A percentile compares a stretch with the other conserved stretches of the same genome.
Evolutionary conservation across 1,284 basidiomycete species (phyloP).

Genomic region (Ustilago sp.): DNA sequence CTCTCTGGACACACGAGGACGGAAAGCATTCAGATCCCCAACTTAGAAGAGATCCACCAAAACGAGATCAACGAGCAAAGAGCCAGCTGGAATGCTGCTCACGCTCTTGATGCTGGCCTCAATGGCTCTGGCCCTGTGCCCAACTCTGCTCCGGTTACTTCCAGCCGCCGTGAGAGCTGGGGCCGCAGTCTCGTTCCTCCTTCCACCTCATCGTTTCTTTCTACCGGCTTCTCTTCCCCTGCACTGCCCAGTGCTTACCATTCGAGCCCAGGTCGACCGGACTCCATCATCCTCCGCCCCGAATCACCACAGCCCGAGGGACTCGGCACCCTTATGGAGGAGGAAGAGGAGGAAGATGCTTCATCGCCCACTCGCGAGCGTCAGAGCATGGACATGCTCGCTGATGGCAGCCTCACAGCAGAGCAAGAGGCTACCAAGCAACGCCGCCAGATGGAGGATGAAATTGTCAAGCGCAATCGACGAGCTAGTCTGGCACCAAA

Average conservation of each 20-base stretch:
- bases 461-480: slow-evolving; percentile 54
- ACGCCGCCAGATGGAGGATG: slow-evolving; percentile 49
- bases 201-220: slow-evolving; percentile 19
- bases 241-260: slow-evolving; percentile 25
- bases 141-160: slow-evolving; percentile 13
- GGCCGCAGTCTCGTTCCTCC: slow-evolving; percentile 29
- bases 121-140: slow-evolving; percentile 10
- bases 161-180: slow-evolving; percentile 41
- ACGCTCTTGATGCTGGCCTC: slow-evolving; percentile 23
- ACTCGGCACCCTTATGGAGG: slow-evolving; percentile 60
- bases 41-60: slow-evolving; percentile 61
- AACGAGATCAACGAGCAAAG: slow-evolving; percentile 49
- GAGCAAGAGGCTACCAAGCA: slow-evolving; percentile 40
- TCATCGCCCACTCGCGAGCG: slow-evolving; percentile 48
- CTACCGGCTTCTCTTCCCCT: slow-evolving; percentile 34
- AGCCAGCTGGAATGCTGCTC: slow-evolving; percentile 42
- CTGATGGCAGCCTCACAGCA: slow-evolving; percentile 18
- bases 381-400: slow-evolving; percentile 36
- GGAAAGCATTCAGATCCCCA: slow-evolving; percentile 62
- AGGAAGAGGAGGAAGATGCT: slow-evolving; percentile 62
- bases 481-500: slow-evolving; percentile 56
- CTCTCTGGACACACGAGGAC: slow-evolving; percentile 48
- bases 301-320: slow-evolving; percentile 54
- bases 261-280: slow-evolving; percentile 45
- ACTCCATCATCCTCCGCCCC: slow-evolving; percentile 41